Conservation (phyloP, 1,284 basidiomycete genomes). For the Cryptococcus wingfieldii region DNA sequence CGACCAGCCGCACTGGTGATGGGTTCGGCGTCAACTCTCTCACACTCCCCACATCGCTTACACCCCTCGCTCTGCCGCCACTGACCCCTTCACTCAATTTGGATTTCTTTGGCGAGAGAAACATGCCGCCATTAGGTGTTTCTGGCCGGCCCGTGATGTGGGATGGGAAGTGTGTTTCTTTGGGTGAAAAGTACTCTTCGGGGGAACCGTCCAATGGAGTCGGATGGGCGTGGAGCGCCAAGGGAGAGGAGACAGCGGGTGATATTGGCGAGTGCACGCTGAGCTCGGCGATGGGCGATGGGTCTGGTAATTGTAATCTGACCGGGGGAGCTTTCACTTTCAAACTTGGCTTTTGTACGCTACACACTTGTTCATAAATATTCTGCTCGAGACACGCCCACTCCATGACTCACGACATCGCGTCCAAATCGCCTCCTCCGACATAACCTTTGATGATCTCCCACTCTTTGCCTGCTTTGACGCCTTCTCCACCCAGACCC, state of each 20-base stretch:
- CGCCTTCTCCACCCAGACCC: neutral
- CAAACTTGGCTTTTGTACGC: neutral
- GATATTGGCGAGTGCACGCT: neutral
- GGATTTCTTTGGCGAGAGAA: slow-evolving; percentile 18
- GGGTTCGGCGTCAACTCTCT: slow-evolving; percentile 11
- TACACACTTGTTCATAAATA: neutral
- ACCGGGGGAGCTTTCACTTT: neutral
- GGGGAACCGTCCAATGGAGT: slow-evolving; percentile 15
- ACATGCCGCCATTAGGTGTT: neutral
- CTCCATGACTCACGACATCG: slow-evolving; percentile 10
- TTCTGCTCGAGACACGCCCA: neutral
- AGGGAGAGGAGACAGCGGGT: slow-evolving; percentile 7
- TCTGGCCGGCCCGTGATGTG: neutral
- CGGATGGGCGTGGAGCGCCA: slow-evolving; percentile 14
- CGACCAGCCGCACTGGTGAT: slow-evolving; percentile 4
- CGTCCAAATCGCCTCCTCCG: slow-evolving; percentile 38
- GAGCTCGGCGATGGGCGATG: slow-evolving; percentile 4
- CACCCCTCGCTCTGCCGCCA: neutral
- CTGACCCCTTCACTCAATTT: neutral
- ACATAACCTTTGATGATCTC: slow-evolving; percentile 38
- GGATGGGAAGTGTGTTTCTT: slow-evolving; percentile 1
- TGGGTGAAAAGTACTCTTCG: slow-evolving; percentile 13
- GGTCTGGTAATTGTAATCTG: neutral
- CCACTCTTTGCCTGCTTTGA: slow-evolving; percentile 24
- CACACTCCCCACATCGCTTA: slow-evolving; percentile 1